Evolutionary conservation across 768 basidiomycete species (phyloP).

Genomic region (Mycena polygramma): DNA sequence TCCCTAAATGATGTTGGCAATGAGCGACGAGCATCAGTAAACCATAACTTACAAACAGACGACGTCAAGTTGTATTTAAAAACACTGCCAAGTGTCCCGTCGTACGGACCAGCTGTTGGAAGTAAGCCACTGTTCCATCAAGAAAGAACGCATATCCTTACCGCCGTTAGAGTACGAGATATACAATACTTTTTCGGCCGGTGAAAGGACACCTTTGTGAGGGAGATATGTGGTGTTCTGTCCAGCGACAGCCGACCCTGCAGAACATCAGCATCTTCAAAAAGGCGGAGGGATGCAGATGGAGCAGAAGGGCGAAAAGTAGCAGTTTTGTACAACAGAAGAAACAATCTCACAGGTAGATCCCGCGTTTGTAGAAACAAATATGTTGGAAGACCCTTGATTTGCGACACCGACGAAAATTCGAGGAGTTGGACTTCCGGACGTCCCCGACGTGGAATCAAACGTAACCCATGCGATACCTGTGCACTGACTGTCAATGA

Average conservation of each 20-base stretch:
- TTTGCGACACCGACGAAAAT: conserved; percentile 80
- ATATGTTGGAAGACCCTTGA: conserved; percentile 66
- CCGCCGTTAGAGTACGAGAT: conserved; percentile 70
- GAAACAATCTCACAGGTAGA: conserved; percentile 57
- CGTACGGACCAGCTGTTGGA: conserved; percentile 67
- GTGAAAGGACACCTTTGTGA: conserved; percentile 76
- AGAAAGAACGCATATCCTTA: background rate
- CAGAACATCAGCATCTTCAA: background rate
- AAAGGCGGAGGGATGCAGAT: too few species aligned
- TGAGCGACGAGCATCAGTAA: background rate
- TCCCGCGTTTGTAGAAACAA: conserved; percentile 68
- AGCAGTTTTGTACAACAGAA: too few species aligned
- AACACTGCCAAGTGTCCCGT: conserved; percentile 65
- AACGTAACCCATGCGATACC: conserved; percentile 76
- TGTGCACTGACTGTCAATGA: conserved; percentile 21
- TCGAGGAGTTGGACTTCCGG: conserved; percentile 67
- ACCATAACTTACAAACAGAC: conserved; percentile 54
- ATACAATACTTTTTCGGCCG: conserved; percentile 68
- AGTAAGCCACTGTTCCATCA: background rate
- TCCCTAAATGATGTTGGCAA: conserved; percentile 51
- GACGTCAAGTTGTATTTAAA: conserved; percentile 67
- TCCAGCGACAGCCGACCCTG: conserved; percentile 70
- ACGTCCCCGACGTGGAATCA: conserved; percentile 67
- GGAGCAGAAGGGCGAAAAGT: too few species aligned
- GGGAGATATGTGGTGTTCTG: conserved; percentile 70